A percentile compares a stretch with the other conserved stretches of the same genome.
Conservation (phyloP, 176 grass and related monocot genomes). For the Juncus effusus region DNA sequence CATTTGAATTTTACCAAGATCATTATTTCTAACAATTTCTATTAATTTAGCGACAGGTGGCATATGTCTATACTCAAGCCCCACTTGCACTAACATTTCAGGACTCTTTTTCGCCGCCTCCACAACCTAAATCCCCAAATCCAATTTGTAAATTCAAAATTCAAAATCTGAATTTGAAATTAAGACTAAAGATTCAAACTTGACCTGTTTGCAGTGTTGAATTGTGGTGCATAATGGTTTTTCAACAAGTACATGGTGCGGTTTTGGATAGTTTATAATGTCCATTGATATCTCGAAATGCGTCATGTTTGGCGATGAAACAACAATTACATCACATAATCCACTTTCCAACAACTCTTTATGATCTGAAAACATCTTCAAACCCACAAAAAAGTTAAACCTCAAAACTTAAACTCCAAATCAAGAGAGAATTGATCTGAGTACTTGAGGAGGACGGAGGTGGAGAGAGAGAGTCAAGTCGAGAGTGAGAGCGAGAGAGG, state of each 20-base stretch:
- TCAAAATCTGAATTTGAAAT: neutral
- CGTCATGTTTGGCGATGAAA: constrained; percentile 95
- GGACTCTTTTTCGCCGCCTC: constrained; percentile 60
- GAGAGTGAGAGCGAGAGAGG: constrained; percentile 54
- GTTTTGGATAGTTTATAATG: constrained; percentile 43
- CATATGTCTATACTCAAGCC: constrained; percentile 95
- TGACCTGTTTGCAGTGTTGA: constrained; percentile 68
- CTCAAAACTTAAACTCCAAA: neutral
- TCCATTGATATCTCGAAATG: constrained; percentile 86
- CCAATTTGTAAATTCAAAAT: constrained; percentile 7
- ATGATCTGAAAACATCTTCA: constrained; percentile 70
- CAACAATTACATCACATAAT: constrained; percentile 64
- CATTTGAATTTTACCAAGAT: constrained; percentile 77
- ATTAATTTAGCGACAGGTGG: constrained; percentile 92
- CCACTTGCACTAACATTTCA: constrained; percentile 80
- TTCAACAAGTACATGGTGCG: constrained; percentile 87
- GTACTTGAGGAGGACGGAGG: constrained; percentile 53
- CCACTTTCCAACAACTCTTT: constrained; percentile 64
- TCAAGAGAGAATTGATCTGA: neutral
- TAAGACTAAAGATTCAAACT: neutral
- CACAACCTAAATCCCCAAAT: constrained; percentile 42
- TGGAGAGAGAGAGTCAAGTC: constrained; percentile 47
- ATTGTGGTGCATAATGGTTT: constrained; percentile 87
- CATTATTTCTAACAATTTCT: constrained; percentile 61
- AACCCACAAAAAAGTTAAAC: neutral